These are phyloP conservation scores for Crucibulum laeve DNA, from an alignment of 768 basidiomycete species.

Conservation along the genomic window DNA sequence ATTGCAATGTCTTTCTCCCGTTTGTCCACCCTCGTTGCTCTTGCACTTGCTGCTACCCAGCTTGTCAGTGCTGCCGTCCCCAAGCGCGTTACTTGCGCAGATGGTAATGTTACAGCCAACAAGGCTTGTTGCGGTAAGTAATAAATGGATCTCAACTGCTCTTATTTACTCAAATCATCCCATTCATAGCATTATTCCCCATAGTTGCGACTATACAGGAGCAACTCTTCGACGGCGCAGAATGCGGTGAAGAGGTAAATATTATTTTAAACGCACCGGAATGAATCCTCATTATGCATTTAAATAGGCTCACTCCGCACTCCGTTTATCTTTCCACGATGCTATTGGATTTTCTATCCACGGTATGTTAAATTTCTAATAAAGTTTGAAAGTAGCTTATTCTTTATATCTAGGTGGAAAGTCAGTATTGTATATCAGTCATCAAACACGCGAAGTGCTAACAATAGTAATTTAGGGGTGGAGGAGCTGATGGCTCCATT, in stretches of 20 bases:
- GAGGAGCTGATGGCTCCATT: slow-evolving; percentile 26
- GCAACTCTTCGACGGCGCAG: slow-evolving; percentile 26
- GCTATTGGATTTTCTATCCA: too few relatives aligned
- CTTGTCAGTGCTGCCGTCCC: slow-evolving; percentile 2
- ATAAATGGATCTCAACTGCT: slow-evolving; percentile 4
- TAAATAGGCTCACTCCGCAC: slow-evolving; percentile 13
- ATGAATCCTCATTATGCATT: background rate
- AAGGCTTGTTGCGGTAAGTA: slow-evolving; percentile 5
- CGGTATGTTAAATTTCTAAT: too few relatives aligned
- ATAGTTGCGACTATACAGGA: slow-evolving; percentile 24
- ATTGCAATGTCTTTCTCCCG: slow-evolving; percentile 1
- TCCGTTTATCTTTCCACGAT: too few relatives aligned
- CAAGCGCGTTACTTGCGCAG: slow-evolving; percentile 5
- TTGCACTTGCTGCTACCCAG: background rate
- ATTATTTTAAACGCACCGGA: slow-evolving; percentile 9
- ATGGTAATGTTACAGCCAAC: slow-evolving; percentile 6
- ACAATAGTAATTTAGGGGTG: too few relatives aligned
- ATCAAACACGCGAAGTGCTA: too few relatives aligned
- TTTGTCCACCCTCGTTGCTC: background rate
- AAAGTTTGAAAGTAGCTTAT: too few relatives aligned
- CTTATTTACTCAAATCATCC: background rate
- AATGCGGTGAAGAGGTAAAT: slow-evolving; percentile 26
- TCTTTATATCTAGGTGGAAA: too few relatives aligned
- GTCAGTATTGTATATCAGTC: too few relatives aligned
- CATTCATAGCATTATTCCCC: slow-evolving; percentile 14